Percentiles rank a stretch among this genome's conserved stretches.
Evolutionary conservation across 371 early-diverging fungal species (phyloP).

Genomic region (Rhizopus stolonifer): DNA sequence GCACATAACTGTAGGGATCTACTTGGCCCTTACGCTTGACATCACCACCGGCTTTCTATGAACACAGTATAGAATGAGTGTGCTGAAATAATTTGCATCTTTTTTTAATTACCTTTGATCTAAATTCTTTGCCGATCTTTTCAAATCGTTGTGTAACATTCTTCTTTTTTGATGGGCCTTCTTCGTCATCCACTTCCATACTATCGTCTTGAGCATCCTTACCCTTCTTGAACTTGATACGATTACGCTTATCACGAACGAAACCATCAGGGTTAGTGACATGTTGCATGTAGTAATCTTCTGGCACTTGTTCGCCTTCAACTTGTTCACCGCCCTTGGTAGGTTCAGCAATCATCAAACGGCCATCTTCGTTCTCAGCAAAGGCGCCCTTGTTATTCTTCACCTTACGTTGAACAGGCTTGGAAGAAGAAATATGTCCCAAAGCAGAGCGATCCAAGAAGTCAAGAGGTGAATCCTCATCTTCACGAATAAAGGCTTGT

Average conservation of each 20-base stretch:
- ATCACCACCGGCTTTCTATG: conserved; percentile 87
- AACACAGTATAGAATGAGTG: neutral
- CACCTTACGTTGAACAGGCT: conserved; percentile 47
- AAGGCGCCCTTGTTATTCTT: conserved; percentile 53
- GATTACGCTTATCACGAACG: conserved; percentile 77
- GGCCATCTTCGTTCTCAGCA: conserved; percentile 72
- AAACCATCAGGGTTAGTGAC: conserved; percentile 82
- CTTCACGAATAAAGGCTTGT: conserved; percentile 71
- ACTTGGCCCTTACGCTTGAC: conserved; percentile 83
- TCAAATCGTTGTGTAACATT: conserved; percentile 27
- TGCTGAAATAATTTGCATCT: neutral
- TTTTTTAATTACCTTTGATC: conserved; percentile 54
- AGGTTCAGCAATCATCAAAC: conserved; percentile 75
- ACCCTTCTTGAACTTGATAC: conserved; percentile 87
- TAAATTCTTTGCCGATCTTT: conserved; percentile 57
- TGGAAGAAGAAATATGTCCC: conserved; percentile 69
- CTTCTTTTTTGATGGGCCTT: conserved; percentile 25
- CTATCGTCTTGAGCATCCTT: conserved; percentile 51
- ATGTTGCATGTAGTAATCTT: conserved; percentile 83
- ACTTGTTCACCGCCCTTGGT: conserved; percentile 33
- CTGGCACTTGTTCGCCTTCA: conserved; percentile 48
- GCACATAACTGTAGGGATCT: conserved; percentile 96
- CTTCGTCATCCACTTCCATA: conserved; percentile 56
- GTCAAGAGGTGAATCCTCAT: conserved; percentile 82
- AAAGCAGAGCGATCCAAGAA: conserved; percentile 88